Evolutionary conservation across 163 green algal species (phyloP).

Genomic region (Scenedesmus sp.): DNA sequence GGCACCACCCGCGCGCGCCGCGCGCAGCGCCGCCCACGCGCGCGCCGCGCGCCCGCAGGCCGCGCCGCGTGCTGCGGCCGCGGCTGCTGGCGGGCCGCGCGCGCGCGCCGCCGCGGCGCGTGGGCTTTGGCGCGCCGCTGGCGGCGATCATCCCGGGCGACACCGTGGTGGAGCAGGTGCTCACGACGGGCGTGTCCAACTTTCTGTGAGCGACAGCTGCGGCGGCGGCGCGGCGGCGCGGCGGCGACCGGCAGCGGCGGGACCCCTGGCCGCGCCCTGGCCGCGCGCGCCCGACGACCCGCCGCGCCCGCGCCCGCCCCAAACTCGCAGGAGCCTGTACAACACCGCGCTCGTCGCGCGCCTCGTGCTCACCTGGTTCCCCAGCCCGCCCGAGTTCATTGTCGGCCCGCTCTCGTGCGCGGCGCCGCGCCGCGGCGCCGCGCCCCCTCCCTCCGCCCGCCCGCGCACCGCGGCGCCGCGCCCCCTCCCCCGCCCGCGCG

Average conservation of each 20-base stretch:
- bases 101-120: slow-evolving; percentile 12
- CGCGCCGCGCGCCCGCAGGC: slow-evolving; percentile 8
- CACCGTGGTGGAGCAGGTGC: slow-evolving; percentile 85
- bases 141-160: slow-evolving; percentile 93
- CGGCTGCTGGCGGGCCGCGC: background rate
- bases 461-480: too few species aligned
- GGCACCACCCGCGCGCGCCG: background rate
- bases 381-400: slow-evolving; percentile 79
- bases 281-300: background rate
- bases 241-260: too few species aligned
- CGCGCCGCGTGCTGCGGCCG: slow-evolving; percentile 12
- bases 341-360: slow-evolving; percentile 94
- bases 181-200: slow-evolving; percentile 82
- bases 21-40: background rate
- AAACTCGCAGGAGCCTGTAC: slow-evolving; percentile 85
- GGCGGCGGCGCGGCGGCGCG: too few species aligned
- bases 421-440: too few species aligned
- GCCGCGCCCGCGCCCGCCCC: background rate
- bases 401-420: slow-evolving; percentile 77
- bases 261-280: too few species aligned
- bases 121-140: slow-evolving; percentile 57
- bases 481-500: too few species aligned
- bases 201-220: slow-evolving; percentile 84
- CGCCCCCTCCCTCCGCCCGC: too few species aligned
- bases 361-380: slow-evolving; percentile 97